Conservation (phyloP, 805 yeast species). For the Lipomyces kockii region DNA sequence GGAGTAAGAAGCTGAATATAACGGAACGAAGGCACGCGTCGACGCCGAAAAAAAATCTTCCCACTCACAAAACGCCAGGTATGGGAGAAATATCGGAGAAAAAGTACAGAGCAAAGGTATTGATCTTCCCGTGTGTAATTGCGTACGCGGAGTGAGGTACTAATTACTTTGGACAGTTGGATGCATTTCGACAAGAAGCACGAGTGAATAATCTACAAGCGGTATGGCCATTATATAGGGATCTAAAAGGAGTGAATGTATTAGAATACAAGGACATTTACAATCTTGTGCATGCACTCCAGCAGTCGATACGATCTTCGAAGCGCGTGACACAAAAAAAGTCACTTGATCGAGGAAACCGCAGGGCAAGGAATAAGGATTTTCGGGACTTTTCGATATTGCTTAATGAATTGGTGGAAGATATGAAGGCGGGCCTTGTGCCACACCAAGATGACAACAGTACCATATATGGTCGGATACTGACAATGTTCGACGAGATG, state of each 20-base stretch:
- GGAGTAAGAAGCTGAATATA: neutral
- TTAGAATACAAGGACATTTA: neutral
- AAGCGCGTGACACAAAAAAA: slow-evolving; percentile 1
- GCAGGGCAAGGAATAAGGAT: slow-evolving; percentile 2
- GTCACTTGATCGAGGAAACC: slow-evolving; percentile 1
- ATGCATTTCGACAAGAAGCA: slow-evolving; percentile 4
- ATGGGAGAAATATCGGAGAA: neutral
- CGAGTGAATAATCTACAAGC: neutral
- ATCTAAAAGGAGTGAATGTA: neutral
- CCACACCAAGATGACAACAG: neutral
- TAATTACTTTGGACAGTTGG: neutral
- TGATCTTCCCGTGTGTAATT: neutral
- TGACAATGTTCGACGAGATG: slow-evolving; percentile 16
- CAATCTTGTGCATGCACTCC: neutral
- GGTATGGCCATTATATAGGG: slow-evolving; percentile 8
- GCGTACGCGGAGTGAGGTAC: neutral
- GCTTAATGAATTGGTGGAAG: neutral
- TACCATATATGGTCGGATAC: neutral
- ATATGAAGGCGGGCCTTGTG: neutral
- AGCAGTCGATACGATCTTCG: neutral
- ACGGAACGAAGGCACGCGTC: neutral
- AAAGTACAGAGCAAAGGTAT: neutral
- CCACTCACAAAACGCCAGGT: neutral
- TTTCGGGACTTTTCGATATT: neutral
- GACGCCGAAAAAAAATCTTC: neutral